Evolutionary conservation across 257 asterid genomes (phyloP), one percentile per base, ranked within the genome.

Genomic region (Echium plantagineum): DNA sequence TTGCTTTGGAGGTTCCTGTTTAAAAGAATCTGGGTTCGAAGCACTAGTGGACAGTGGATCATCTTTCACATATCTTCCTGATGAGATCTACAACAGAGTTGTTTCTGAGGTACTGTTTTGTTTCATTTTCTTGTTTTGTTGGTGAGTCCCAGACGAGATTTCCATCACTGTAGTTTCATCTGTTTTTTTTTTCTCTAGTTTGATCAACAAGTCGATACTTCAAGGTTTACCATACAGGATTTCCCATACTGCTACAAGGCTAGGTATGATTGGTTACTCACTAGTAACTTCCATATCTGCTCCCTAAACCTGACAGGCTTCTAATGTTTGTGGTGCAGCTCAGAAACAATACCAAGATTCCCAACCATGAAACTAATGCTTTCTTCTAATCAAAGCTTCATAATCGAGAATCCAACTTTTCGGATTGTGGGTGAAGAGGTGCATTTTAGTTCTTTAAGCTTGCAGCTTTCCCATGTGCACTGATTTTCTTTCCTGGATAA

Each of bases 1-100:
- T 69, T 85, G 90, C 72, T 69, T 88, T 58, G 94, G 78, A 48
- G 70, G 67, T 72, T 72, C 72, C 58, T 83, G 94, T 69, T 66
- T 77, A n/a, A 74, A 75, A 71, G 71, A 73, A 63, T 75, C 83
- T 61, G 89, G 82, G 46, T 73, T 72, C 73, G 65, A 66, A 66
- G 84, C 79, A 52, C 84, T 67, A 67, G 83, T 88, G 16, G 96
- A 88, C 66, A 83, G 91, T 28, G 96, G 96, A 16, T 75, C 94
- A 24, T 85, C 96, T 2, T 88, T 88, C 80, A 83, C 94, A n/a
- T 81, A 59, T 63, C 76, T 88, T 66, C 94, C 94, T 5, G 57
- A 56, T 13, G 78, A 73, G 35, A 79, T 46, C 68, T 85, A 79
- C 54, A 65, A 77, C 49, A 66, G 69, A 64, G 77, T 83, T 60